Evolutionary conservation across 2,329 filamentous ascomycete species (phyloP), one percentile per base, ranked within the genome.

Genomic region (Colletotrichum cordylinicola): DNA sequence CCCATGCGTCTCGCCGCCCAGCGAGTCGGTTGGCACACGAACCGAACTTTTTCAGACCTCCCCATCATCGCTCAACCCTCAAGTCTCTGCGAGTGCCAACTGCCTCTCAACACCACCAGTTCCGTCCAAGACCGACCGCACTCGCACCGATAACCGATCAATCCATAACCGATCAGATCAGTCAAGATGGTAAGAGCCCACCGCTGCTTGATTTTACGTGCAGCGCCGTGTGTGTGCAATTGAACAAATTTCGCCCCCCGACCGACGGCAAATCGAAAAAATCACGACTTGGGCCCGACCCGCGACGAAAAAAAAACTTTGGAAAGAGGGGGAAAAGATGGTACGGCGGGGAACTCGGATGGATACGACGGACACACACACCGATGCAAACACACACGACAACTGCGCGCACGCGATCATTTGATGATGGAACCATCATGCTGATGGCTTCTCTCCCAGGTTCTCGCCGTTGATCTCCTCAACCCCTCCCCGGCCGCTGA

Each of bases 401-500:
- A 70, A 73, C 37, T 64, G 24, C 35, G 48, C 64, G 56, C 66
- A 61, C 55, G 74, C 67, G 52, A 76, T 66, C 48, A 71, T 67
- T 72, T 71, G 56, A 78, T 67, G 37, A 72, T 62, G 61, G 65
- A 78, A 77, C 77, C 77, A 76, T 75, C 70, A 75, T 72, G 75
- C 78, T 75, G 78, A 82, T 80, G 79, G 77, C 79, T 79, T 71
- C 67, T 78, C 76, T 62, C 78, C 81, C 87, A 98, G 97, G 96
- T 98, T 98, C 96, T 99, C 94, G 97, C 97, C 89, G 95, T 98
- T 92, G 97, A 99, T 93, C 96, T 99, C 86, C 94, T 99, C 90
- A 98, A 99, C 95, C 97, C 97, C 87, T 95, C 94, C 87, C 94
- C 96, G 90, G 95, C 95, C 90, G 93, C 96, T 89, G 97, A 99